Evolutionary conservation across 768 basidiomycete species (phyloP).

Genomic region (Fibroporia radiculosa): DNA sequence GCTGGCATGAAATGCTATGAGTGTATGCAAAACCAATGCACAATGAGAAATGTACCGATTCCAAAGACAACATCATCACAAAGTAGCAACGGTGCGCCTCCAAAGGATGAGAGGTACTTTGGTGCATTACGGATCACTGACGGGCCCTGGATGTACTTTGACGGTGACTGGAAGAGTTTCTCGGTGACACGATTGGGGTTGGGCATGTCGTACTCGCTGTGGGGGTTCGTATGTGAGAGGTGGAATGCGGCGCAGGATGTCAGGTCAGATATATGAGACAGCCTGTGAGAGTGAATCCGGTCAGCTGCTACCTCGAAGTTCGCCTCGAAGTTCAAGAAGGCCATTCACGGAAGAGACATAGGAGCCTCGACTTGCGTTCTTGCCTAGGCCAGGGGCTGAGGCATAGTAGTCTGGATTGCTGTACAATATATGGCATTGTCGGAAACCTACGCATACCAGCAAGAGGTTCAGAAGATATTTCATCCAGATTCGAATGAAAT

Average conservation of each 20-base stretch:
- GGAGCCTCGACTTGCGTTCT: no score
- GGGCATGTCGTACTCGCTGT: constrained; percentile 9
- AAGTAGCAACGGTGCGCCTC: constrained; percentile 18
- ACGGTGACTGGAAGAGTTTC: constrained; percentile 24
- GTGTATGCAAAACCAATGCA: background rate
- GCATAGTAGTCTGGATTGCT: no score
- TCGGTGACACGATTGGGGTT: constrained; percentile 21
- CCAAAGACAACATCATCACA: constrained; percentile 22
- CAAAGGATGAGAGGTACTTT: constrained; percentile 19
- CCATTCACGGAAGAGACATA: no score
- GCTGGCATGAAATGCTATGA: constrained; percentile 10
- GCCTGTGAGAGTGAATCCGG: background rate
- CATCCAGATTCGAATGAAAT: no score
- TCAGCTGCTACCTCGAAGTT: no score
- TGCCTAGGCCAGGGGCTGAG: no score
- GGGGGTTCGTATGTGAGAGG: background rate
- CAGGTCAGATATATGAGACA: constrained; percentile 1
- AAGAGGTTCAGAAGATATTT: no score
- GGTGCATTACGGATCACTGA: constrained; percentile 24
- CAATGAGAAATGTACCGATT: constrained; percentile 16
- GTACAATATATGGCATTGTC: no score
- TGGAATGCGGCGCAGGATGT: constrained; percentile 1
- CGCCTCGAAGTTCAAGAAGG: no score
- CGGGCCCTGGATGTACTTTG: constrained; percentile 27
- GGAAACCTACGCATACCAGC: no score